These are phyloP conservation scores for Oropetium thomaeum DNA, from an alignment of 176 grass and related monocot species.

Conservation along the genomic window DNA sequence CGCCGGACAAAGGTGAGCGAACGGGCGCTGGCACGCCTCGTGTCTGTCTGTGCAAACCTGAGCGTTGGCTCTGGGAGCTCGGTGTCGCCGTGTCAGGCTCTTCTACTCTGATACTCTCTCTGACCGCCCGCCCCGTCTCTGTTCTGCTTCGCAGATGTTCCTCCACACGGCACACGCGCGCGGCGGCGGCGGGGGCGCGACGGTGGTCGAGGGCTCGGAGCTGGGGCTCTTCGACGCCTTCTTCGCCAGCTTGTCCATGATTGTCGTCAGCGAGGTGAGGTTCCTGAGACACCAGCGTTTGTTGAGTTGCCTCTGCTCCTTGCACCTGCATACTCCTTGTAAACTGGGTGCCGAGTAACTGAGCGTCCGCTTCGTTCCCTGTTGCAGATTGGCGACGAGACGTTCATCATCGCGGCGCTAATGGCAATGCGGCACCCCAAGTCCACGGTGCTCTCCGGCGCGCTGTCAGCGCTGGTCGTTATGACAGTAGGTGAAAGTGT, in stretches of 20 bases:
- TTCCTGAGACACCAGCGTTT: neutral
- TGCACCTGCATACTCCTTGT: too few relatives aligned
- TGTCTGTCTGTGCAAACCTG: neutral
- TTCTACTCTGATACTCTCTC: neutral
- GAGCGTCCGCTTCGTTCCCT: neutral
- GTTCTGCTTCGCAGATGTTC: conserved; percentile 35
- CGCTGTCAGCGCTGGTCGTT: conserved; percentile 71
- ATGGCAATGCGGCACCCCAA: conserved; percentile 99
- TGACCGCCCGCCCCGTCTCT: neutral
- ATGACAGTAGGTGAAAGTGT: conserved; percentile 70
- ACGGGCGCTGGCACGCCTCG: neutral
- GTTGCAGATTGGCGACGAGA: conserved; percentile 84
- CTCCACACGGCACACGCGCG: neutral
- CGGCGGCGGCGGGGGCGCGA: conserved; percentile 16
- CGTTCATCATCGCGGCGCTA: conserved; percentile 94
- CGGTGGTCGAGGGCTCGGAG: conserved; percentile 35
- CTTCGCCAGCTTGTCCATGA: conserved; percentile 88
- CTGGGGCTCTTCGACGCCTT: conserved; percentile 82
- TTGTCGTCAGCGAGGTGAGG: conserved; percentile 77
- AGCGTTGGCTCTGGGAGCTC: neutral
- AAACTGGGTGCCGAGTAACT: neutral
- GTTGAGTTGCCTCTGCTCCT: neutral
- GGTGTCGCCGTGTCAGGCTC: too few relatives aligned
- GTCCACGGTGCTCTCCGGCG: conserved; percentile 80
- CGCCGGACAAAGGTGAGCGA: conserved; percentile 51